A percentile compares a stretch with the other conserved stretches of the same genome.
phyloP scores from a whole-genome alignment of 2,329 filamentous ascomycete genomes.

The Venturia asperata region DNA sequence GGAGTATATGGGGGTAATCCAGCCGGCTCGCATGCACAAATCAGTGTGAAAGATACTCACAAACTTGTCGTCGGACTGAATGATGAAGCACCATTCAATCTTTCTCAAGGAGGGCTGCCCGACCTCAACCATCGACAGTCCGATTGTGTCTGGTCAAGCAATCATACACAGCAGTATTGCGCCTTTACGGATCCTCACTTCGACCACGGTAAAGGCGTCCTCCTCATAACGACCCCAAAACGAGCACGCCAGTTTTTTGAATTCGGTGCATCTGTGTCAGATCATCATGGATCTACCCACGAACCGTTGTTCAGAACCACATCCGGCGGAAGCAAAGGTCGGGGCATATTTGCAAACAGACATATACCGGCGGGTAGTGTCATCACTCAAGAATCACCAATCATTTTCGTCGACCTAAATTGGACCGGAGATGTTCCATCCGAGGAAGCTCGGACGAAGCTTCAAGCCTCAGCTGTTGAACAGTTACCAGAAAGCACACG shows the following conservation, averaged over 20 bases:
- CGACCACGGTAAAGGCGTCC: neutral
- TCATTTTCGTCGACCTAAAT: conserved; percentile 2
- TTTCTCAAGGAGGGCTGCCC: neutral
- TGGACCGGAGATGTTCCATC: neutral
- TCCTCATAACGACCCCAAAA: neutral
- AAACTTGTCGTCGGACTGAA: neutral
- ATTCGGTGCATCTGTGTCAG: neutral
- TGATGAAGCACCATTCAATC: neutral
- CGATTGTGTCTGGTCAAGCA: neutral
- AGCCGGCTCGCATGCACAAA: neutral
- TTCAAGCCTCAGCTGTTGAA: neutral
- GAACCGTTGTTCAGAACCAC: neutral
- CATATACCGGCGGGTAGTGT: neutral
- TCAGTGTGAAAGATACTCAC: neutral
- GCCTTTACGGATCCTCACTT: neutral
- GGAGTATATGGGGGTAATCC: neutral
- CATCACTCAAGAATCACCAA: conserved; percentile 2
- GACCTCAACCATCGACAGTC: neutral
- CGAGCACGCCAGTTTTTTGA: neutral
- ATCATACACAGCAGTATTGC: neutral
- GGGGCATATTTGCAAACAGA: neutral
- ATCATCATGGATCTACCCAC: neutral
- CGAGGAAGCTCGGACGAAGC: neutral
- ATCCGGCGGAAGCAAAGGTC: neutral
- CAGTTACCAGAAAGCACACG: neutral